Base-by-base conservation (phyloP, 768 basidiomycete genomes). In the Leccinum longicurvipes region DNA sequence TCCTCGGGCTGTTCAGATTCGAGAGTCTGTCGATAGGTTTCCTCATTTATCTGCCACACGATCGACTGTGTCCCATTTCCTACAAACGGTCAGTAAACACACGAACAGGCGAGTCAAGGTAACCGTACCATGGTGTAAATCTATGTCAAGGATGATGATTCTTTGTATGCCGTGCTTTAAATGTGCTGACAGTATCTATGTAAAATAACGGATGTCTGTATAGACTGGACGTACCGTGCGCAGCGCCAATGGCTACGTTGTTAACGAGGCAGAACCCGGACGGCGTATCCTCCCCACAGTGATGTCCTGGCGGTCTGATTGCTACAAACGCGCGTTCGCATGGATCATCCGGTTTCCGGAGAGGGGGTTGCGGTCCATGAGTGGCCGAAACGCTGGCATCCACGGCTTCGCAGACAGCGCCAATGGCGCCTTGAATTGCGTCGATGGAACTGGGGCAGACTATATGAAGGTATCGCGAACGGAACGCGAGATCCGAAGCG, bases 181-280 rank as follows among this genome's bases (percentile, higher is more conserved):
- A 70, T 98, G 86, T 0, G 94, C 94, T 96, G n/a, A 36, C 56
- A 6, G 15, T 25, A 6, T 12, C 29, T 8, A n/a, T 15, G 25
- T 65, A 17, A 52, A 39, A 41, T 24, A 24, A 42, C 24, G n/a
- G 34, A 36, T 27, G 9, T 34, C 14, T 47, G 39, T 21, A 12
- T 15, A 36, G 23, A 23, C 21, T 42, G 12, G 4, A 55, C 78
- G 39, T 62, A 93, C 93, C 95, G 67, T 98, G 92, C 14, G 93
- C 92, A 29, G 93, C 93, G 0, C 80, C 94, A 3, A 98, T 80
- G 0, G 87, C 86, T 0, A 97, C 89, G 64, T 98, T 99, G 61
- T 98, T 98, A 28, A 97, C 81, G 62, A 95, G 97, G 71, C 96
- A 98, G 69, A 98, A 98, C 0, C 96, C 96, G 10, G 84, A 87